phyloP scores from a whole-genome alignment of 139 green algal species.

The Edaphochlamys debaryana region DNA sequence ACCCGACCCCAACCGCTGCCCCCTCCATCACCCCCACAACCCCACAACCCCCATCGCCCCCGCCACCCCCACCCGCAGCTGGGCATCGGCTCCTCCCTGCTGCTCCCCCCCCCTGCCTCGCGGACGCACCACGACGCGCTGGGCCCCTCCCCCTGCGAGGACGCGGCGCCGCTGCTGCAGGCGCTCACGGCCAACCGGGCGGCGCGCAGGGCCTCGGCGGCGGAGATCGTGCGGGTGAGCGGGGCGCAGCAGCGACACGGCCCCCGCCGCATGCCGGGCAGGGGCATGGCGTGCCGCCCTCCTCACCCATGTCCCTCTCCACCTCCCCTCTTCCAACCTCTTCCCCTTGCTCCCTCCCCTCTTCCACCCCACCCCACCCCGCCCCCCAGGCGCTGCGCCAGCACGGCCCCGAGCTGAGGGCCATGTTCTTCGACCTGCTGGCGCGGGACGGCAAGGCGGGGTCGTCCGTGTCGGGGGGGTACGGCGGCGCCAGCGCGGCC shows the following conservation, averaged over 20 bases:
- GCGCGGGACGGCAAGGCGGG: background rate
- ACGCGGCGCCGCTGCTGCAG: conserved; percentile 30
- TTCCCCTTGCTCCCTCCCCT: no score
- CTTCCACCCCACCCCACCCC: no score
- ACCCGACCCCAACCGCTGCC: background rate
- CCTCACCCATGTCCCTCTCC: background rate
- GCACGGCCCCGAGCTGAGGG: conserved; percentile 40
- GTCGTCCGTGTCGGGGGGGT: no score
- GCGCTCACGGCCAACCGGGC: conserved; percentile 37
- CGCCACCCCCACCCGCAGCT: no score
- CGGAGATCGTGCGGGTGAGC: conserved; percentile 25
- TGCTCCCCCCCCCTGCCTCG: conserved; percentile 1
- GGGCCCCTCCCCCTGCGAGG: conserved; percentile 45
- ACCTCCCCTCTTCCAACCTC: no score
- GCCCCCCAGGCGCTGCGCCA: conserved; percentile 14
- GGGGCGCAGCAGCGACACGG: no score
- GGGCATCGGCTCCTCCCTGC: conserved; percentile 19
- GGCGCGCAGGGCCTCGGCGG: background rate
- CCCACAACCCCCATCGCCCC: no score
- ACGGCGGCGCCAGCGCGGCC: background rate
- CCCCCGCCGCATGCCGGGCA: background rate
- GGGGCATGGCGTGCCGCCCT: background rate
- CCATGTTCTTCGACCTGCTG: conserved; percentile 33
- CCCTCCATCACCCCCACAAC: no score
- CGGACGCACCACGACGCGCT: conserved; percentile 44